phyloP scores from a whole-genome alignment of 2,329 filamentous ascomycete genomes.

The Cladosporium sp. region DNA sequence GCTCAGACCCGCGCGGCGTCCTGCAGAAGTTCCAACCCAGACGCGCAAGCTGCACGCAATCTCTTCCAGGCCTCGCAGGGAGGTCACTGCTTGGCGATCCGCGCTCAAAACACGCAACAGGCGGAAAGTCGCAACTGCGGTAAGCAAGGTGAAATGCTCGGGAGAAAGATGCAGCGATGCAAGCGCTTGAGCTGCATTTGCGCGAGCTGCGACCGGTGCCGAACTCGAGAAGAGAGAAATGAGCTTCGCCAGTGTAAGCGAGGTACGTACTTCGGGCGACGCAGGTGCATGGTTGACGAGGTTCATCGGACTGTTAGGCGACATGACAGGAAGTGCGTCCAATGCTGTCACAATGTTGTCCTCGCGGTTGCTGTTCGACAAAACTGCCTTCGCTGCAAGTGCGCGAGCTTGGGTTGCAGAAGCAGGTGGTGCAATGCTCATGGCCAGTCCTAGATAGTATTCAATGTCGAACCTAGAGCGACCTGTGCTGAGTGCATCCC shows the following conservation, averaged over 20 bases:
- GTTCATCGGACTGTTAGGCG: slow-evolving; percentile 41
- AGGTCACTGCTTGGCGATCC: slow-evolving; percentile 34
- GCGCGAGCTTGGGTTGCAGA: slow-evolving; percentile 67
- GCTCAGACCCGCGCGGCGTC: slow-evolving; percentile 42
- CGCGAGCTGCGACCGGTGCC: slow-evolving; percentile 34
- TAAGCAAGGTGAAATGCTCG: slow-evolving; percentile 45
- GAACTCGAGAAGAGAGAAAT: slow-evolving; percentile 44
- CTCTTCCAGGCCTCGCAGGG: slow-evolving; percentile 44
- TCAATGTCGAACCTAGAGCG: slow-evolving; percentile 47
- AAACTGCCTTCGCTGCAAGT: slow-evolving; percentile 59
- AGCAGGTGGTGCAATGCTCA: slow-evolving; percentile 72
- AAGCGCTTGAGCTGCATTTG: slow-evolving; percentile 42
- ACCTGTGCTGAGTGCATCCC: slow-evolving; percentile 54
- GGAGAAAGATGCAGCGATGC: slow-evolving; percentile 43
- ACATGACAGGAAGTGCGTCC: slow-evolving; percentile 49
- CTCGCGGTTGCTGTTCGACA: slow-evolving; percentile 55
- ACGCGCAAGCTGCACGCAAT: slow-evolving; percentile 46
- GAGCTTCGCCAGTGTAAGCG: slow-evolving; percentile 61
- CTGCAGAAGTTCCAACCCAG: slow-evolving; percentile 49
- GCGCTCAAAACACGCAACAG: slow-evolving; percentile 42
- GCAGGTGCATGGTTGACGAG: slow-evolving; percentile 56
- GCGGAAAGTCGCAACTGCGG: slow-evolving; percentile 47
- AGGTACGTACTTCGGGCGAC: slow-evolving; percentile 57
- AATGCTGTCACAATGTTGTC: slow-evolving; percentile 55
- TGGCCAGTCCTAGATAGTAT: slow-evolving; percentile 63